Conservation (phyloP, 179 eudicot species). For the Beta corolliflora region DNA sequence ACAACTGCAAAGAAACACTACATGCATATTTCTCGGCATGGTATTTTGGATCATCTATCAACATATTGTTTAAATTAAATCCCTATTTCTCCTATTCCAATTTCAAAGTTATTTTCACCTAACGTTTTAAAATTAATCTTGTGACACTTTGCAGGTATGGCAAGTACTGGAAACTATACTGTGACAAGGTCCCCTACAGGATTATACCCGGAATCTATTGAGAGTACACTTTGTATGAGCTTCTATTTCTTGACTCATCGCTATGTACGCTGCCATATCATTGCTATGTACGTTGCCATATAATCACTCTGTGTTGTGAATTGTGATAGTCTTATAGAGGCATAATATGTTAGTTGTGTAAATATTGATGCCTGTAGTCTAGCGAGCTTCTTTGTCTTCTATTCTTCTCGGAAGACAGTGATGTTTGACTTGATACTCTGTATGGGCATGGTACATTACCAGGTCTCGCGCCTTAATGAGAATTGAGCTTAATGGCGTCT, state of each 20-base stretch:
- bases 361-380: not conserved
- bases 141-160: slow-evolving; percentile 67
- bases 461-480: not conserved
- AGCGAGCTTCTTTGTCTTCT: not conserved
- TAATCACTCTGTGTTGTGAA: not conserved
- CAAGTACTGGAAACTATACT: slow-evolving; percentile 89
- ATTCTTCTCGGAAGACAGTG: not conserved
- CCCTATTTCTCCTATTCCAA: not conserved
- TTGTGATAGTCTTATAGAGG: not conserved
- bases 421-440: not conserved
- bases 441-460: not conserved
- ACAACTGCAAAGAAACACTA: not conserved
- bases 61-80: not conserved
- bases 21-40: not conserved
- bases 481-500: not conserved
- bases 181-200: slow-evolving; percentile 80
- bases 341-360: slow-evolving; percentile 6
- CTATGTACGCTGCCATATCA: not conserved
- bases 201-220: slow-evolving; percentile 83
- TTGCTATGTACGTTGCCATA: not conserved
- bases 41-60: not conserved
- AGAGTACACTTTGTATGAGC: slow-evolving; percentile 16
- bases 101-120: too few species aligned
- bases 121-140: not conserved
- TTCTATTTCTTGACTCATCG: not conserved